phyloP scores from a whole-genome alignment of 495 filamentous ascomycete genomes.

The Cladorrhinum samala region DNA sequence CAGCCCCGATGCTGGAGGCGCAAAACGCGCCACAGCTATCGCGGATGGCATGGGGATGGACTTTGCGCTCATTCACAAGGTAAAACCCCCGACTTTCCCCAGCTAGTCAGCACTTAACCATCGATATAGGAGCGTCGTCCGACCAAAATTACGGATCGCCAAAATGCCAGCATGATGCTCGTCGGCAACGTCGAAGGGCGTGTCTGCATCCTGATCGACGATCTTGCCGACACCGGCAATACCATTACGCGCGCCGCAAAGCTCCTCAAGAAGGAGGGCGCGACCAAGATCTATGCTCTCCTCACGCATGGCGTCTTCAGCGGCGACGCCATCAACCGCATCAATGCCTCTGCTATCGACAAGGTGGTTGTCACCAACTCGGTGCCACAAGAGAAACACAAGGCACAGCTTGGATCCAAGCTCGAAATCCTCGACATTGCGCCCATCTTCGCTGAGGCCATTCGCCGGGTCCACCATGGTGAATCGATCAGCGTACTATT shows the following conservation, averaged over 20 bases:
- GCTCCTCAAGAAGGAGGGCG: conserved; percentile 88
- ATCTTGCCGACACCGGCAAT: conserved; percentile 91
- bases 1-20: conserved; percentile 94
- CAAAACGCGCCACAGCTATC: conserved; percentile 95
- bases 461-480: conserved; percentile 92
- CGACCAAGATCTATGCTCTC: conserved; percentile 79
- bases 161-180: conserved; percentile 98
- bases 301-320: conserved; percentile 92
- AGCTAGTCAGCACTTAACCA: conserved; percentile 7
- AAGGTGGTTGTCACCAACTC: conserved; percentile 92
- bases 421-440: conserved; percentile 90
- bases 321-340: conserved; percentile 89
- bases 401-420: conserved; percentile 63
- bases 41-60: conserved; percentile 87
- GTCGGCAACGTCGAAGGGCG: conserved; percentile 82
- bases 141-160: conserved; percentile 86
- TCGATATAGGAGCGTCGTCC: conserved; percentile 78
- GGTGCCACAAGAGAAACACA: conserved; percentile 79
- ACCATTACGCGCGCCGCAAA: conserved; percentile 96
- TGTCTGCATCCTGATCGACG: conserved; percentile 86
- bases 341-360: conserved; percentile 87
- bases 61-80: conserved; percentile 98
- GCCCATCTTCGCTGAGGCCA: conserved; percentile 92
- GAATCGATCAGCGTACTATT: conserved; percentile 97
- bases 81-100: conserved; percentile 38